Conservation (phyloP, 352 stramenopile species). For the Globisporangium solare region DNA sequence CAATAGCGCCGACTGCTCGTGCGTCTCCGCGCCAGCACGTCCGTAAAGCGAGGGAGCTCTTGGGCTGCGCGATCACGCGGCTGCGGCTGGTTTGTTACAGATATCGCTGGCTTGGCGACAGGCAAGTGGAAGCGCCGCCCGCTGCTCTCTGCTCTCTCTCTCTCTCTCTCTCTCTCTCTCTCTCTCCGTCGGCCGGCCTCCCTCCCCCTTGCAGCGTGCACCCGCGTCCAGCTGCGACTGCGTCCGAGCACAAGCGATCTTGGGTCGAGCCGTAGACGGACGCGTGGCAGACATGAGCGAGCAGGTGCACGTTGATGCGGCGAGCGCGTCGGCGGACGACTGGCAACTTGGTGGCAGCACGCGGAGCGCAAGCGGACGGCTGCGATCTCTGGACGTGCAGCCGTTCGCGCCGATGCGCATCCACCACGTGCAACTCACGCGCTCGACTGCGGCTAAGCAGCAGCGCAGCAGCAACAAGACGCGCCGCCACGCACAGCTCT, state of each 20-base stretch:
- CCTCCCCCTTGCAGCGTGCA: neutral
- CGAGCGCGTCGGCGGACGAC: neutral
- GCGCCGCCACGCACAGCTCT: neutral
- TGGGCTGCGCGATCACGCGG: neutral
- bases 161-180: neutral
- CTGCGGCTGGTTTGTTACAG: neutral
- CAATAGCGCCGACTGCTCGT: neutral
- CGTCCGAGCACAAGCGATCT: too few relatives aligned
- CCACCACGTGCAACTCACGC: conserved; percentile 23
- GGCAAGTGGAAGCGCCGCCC: neutral
- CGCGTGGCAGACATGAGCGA: neutral
- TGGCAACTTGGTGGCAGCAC: neutral
- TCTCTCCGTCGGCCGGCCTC: neutral
- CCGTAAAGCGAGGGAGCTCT: conserved; percentile 1
- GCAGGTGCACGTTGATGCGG: neutral
- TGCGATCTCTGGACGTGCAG: conserved; percentile 52
- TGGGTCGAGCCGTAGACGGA: neutral
- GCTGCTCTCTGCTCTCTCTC: neutral
- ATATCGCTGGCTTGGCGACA: neutral
- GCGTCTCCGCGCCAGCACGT: neutral
- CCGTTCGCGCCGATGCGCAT: conserved; percentile 33
- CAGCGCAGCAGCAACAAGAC: neutral
- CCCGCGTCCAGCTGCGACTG: neutral
- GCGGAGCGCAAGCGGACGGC: conserved; percentile 4
- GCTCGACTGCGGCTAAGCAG: neutral